Conservation (phyloP, 176 grass and related monocot genomes). For the Miscanthus lutarioriparius region DNA sequence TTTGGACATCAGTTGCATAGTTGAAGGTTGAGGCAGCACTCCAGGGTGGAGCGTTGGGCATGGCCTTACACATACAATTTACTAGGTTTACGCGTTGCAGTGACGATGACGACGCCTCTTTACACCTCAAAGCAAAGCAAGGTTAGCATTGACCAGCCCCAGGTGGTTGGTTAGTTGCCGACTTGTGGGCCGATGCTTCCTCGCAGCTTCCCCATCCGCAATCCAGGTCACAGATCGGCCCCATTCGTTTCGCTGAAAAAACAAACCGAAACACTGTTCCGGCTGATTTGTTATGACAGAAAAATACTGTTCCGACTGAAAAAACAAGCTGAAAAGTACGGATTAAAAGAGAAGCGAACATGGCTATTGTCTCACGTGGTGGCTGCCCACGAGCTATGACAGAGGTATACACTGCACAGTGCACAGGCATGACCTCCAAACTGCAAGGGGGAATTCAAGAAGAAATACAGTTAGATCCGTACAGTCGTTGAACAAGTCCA, state of each 20-base stretch:
- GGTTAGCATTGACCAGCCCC: constrained; percentile 7
- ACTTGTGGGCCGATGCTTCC: constrained; percentile 14
- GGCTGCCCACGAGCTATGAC: neutral
- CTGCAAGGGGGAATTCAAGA: constrained; percentile 7
- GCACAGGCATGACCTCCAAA: constrained; percentile 1
- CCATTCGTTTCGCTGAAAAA: too few relatives aligned
- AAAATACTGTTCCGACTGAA: too few relatives aligned
- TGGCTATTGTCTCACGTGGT: neutral
- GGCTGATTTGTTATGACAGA: too few relatives aligned
- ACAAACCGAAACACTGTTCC: too few relatives aligned
- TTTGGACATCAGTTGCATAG: too few relatives aligned
- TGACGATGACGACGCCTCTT: neutral
- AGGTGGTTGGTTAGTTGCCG: neutral
- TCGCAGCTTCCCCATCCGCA: neutral
- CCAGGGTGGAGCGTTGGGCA: too few relatives aligned
- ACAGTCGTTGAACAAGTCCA: neutral
- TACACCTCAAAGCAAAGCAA: constrained; percentile 33
- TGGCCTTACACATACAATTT: neutral
- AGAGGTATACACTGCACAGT: neutral
- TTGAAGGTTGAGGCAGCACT: too few relatives aligned
- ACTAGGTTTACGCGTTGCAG: neutral
- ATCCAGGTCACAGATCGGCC: constrained; percentile 28
- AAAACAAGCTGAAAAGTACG: too few relatives aligned
- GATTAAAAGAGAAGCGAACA: too few relatives aligned
- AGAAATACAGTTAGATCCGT: neutral